Base-by-base conservation (phyloP, 331 rosid species). In the Pyrus hybrid region DNA sequence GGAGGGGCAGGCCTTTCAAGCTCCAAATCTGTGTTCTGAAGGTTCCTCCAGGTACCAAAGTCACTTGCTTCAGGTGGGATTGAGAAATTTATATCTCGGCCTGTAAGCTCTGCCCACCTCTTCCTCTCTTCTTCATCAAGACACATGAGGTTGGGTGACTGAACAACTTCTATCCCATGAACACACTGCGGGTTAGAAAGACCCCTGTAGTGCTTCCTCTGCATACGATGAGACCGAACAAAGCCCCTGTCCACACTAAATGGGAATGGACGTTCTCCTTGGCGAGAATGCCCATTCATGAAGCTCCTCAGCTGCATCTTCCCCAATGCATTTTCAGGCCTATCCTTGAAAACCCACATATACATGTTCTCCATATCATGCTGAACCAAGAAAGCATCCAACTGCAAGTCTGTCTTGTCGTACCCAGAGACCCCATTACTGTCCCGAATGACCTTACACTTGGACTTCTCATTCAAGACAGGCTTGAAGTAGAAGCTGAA, bases 331-430 rank as follows among this genome's bases (percentile, higher is more conserved):
- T 83, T 80, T 57, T 84, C 87, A 21, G 87, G 87, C 73, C 80
- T 84, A 30, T 84, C 87, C 83, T 84, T 84, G 80, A 84, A 84
- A 74, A 84, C 87, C 87, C 87, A 84, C 87, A 84, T 84, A 51
- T 84, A 84, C 87, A 80, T 80, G 69, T 84, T 84, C 82, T 84
- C 87, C 87, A 84, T 84, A 73, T 84, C 87, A 69, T 84, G 87
- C 77, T 84, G 87, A 51, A 84, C 87, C 71, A 84, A 62, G 45
- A 84, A 84, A 25, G 82, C 77, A 78, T 84, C 83, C 1, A 84
- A 77, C 71, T 80, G 77, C 54, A 84, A 68, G 73, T 84, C 87
- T 43, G 85, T 45, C 32, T 84, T 84, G 41, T 80, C 85, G 1
- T 69, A 84, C 69, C 87, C 87, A 29, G 87, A 84, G 30, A 83